Conservation (phyloP, 352 stramenopile genomes). For the Phytophthora gonapodyides region DNA sequence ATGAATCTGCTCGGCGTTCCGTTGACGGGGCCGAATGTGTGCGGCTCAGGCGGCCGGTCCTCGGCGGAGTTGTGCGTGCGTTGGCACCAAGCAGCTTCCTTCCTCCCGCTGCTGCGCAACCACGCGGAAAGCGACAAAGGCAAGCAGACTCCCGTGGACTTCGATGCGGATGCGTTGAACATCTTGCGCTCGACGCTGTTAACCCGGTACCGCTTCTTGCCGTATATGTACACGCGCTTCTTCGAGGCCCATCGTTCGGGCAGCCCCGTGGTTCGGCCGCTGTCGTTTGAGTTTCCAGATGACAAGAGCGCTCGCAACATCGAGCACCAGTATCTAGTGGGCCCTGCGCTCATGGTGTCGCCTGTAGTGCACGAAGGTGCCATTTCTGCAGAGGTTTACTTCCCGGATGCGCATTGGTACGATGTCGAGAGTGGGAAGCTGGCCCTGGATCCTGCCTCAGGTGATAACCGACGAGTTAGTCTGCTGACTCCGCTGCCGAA, state of each 20-base stretch:
- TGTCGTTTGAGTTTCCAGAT: constrained; percentile 71
- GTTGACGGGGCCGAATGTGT: constrained; percentile 71
- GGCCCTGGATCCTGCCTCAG: constrained; percentile 15
- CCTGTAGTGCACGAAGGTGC: constrained; percentile 69
- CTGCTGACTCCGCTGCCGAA: constrained; percentile 60
- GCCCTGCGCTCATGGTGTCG: constrained; percentile 74
- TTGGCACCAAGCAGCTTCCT: constrained; percentile 82
- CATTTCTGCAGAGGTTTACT: constrained; percentile 67
- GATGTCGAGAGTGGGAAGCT: constrained; percentile 56
- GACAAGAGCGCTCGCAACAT: constrained; percentile 45
- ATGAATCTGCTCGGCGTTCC: constrained; percentile 84
- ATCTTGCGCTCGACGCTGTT: constrained; percentile 65
- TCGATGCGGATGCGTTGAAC: constrained; percentile 65
- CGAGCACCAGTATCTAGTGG: constrained; percentile 78
- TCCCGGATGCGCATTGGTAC: constrained; percentile 75
- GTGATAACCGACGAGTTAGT: constrained; percentile 32
- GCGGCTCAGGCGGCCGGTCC: constrained; percentile 49
- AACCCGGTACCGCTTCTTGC: constrained; percentile 70
- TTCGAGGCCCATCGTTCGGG: constrained; percentile 58
- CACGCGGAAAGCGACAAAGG: constrained; percentile 47
- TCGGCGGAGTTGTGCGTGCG: constrained; percentile 78
- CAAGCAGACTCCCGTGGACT: constrained; percentile 68
- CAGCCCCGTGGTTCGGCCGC: constrained; percentile 48
- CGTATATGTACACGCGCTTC: constrained; percentile 89
- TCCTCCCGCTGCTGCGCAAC: constrained; percentile 82